These are phyloP conservation scores for Fusarium solani-melongenae DNA, from an alignment of 2,329 filamentous ascomycete genomes.

Conservation along the genomic window DNA sequence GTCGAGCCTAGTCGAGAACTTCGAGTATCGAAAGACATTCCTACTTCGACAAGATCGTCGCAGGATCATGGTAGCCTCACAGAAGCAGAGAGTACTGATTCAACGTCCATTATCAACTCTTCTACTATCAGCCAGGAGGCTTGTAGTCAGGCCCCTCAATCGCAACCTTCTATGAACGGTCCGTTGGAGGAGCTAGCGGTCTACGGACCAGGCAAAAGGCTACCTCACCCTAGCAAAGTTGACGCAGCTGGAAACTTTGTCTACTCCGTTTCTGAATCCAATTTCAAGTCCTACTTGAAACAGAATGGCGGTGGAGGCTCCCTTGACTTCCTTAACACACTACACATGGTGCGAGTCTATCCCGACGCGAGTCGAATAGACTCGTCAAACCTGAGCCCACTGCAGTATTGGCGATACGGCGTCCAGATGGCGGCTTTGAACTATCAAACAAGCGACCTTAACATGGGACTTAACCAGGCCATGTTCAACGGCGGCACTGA, in stretches of 20 bases:
- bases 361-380: slow-evolving; percentile 25
- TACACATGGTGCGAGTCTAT: slow-evolving; percentile 19
- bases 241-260: slow-evolving; percentile 11
- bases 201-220: slow-evolving; percentile 16
- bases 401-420: slow-evolving; percentile 15
- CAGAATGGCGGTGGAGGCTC: neutral
- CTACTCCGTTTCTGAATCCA: slow-evolving; percentile 17
- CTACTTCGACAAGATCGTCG: neutral
- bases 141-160: neutral
- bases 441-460: slow-evolving; percentile 13
- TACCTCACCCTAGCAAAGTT: neutral
- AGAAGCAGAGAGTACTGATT: neutral
- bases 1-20: neutral
- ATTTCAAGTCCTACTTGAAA: neutral
- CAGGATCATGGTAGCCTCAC: neutral
- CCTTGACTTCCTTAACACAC: neutral
- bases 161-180: neutral
- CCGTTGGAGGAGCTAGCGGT: slow-evolving; percentile 16
- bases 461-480: slow-evolving; percentile 10
- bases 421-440: slow-evolving; percentile 29
- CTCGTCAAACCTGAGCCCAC: slow-evolving; percentile 22
- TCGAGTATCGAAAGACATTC: neutral
- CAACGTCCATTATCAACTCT: neutral
- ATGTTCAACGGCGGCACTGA: slow-evolving; percentile 11
- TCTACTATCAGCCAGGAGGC: neutral